These are phyloP conservation scores for Gloeopeniophorella convolvens DNA, from an alignment of 768 basidiomycete species.

Conservation along the genomic window DNA sequence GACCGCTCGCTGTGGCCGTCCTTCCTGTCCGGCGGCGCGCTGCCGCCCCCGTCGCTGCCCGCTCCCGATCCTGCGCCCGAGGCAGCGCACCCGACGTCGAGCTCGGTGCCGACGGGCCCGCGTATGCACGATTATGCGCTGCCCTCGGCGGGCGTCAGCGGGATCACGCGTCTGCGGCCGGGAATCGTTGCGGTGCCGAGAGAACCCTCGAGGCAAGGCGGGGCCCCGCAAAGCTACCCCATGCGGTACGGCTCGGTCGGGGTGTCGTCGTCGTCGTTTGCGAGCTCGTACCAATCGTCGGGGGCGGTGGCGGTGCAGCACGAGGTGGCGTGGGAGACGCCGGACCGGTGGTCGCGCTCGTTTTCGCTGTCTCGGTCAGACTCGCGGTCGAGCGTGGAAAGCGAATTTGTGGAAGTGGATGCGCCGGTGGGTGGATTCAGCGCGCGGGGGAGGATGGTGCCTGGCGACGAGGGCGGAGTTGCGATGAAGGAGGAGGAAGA, in stretches of 20 bases:
- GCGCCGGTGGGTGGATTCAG: constrained; percentile 21
- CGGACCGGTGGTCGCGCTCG: constrained; percentile 31
- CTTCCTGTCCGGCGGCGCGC: constrained; percentile 64
- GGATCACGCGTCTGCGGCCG: constrained; percentile 55
- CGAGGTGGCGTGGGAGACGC: constrained; percentile 22
- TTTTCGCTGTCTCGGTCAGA: constrained; percentile 26
- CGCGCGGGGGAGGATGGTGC: constrained; percentile 23
- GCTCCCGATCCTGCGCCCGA: constrained; percentile 18
- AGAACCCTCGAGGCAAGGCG: constrained; percentile 13
- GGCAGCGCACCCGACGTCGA: constrained; percentile 34
- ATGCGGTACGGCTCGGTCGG: constrained; percentile 35
- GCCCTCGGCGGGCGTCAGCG: constrained; percentile 32
- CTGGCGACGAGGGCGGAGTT: constrained; percentile 40
- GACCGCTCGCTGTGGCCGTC: constrained; percentile 92
- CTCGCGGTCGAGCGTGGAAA: constrained; percentile 33
- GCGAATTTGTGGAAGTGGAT: constrained; percentile 23
- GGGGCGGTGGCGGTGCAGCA: constrained; percentile 6
- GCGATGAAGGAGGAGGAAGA: constrained; percentile 38
- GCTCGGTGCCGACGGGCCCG: constrained; percentile 55
- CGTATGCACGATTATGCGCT: constrained; percentile 62
- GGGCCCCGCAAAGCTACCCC: constrained; percentile 1
- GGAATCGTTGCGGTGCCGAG: constrained; percentile 43
- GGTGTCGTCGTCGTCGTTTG: constrained; percentile 27
- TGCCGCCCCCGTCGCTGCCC: constrained; percentile 43
- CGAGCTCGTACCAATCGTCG: constrained; percentile 17